Evolutionary conservation across 2,329 filamentous ascomycete genomes (phyloP), one percentile per base, ranked within the genome.

Genomic region (Plenodomus biglobosus): DNA sequence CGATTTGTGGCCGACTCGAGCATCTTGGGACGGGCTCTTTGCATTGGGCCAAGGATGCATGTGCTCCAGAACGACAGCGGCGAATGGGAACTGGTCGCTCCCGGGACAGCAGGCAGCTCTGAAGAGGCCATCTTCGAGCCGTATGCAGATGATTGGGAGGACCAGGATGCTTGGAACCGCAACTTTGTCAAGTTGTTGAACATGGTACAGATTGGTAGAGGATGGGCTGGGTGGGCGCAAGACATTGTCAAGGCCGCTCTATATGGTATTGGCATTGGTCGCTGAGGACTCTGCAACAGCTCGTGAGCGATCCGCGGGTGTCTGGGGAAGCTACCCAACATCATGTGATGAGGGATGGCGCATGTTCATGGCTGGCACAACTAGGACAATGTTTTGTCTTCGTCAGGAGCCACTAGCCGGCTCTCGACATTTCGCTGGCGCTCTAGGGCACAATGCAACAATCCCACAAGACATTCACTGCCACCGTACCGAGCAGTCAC

Each of bases 1-100:
- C 75, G 84, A 37, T 74, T 88, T 27, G 76, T 84, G 38, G 81
- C 83, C 0, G 83, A 86, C 59, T 76, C 78, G 32, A 65, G 69
- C 22, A 78, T 87, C 39, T 70, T 77, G 8, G 85, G 85, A 2
- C 73, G 84, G 46, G 77, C 78, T 3, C 70, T 88, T 42, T 74
- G 78, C 22, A 73, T 87, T 38, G 82, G 81, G 0, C 83, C 84
- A 6, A 80, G 77, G 44, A 67, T 84, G 38, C 71, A 75, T 58
- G 66, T 81, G 32, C 66, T 74, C 40, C 71, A 75, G 20, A 73
- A 76, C 38, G 74, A 64, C 2, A 56, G 49, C 6, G 68, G 67
- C 32, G 59, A 70, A 44, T 70, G 64, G 66, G 52, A 64, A 20
- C 38, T 66, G 34, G 62, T 61, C 16, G 56, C 55, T 5, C 54